Base-by-base conservation (phyloP, 2,329 filamentous ascomycete species). In the Claviceps lovelessii region DNA sequence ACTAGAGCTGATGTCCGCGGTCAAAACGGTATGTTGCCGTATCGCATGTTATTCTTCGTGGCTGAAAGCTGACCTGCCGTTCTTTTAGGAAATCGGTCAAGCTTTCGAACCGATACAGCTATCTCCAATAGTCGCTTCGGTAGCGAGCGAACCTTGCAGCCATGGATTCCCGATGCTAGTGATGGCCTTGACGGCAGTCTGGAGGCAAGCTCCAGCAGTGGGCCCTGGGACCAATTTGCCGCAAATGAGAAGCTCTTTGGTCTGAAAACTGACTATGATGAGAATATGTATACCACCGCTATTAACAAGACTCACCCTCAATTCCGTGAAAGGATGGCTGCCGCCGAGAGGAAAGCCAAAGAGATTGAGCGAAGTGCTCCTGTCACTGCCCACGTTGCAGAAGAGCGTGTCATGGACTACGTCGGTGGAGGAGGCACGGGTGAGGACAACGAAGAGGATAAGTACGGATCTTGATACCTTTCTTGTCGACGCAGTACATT, bases 151-250 rank as follows among this genome's bases (percentile, higher is more conserved):
- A 76, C 81, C 53, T 75, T 97, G 45, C 84, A 95, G 65, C 84
- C 79, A 62, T 97, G 90, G 90, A 81, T 90, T 54, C 82, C 88
- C 7, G 84, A 83, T 60, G 68, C 77, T 17, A 63, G 57, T 47
- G 82, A 84, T 58, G 77, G 78, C 33, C 68, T 80, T 45, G 85
- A 90, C 64, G 76, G 87, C 60, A 85, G 85, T 50, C 76, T 96
- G 29, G 89, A 93, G 63, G 80, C 73, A 52, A 62, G 75, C 2
- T 62, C 66, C n/a, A 69, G 67, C 53, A 64, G 70, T 17, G 73
- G 72, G 7, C 74, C 72, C 10, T 98, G 93, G 93, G 91, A 98
- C 67, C 93, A 98, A 68, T 98, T 98, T 65, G 86, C 88, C 56
- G 84, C 80, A 58, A 97, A 97, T 64, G 88, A 94, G 70, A 79